Evolutionary conservation across 2,329 filamentous ascomycete genomes (phyloP).

Genomic region (Talaromyces marneffei): DNA sequence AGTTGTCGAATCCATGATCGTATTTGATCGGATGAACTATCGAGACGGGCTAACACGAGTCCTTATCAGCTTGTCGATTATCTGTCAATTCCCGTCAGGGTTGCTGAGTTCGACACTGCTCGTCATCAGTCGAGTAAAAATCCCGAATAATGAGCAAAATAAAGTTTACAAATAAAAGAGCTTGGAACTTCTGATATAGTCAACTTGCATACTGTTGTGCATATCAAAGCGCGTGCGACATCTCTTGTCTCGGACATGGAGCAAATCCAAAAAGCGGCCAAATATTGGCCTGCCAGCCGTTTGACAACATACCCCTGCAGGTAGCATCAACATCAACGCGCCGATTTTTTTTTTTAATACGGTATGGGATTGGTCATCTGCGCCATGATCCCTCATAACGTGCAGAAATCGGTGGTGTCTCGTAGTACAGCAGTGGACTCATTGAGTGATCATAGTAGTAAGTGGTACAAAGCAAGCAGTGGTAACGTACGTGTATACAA

Average conservation of each 20-base stretch:
- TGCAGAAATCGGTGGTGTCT: background rate
- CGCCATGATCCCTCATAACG: background rate
- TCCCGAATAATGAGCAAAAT: background rate
- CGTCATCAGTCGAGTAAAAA: background rate
- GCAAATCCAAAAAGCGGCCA: background rate
- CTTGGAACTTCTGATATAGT: background rate
- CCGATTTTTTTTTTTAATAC: background rate
- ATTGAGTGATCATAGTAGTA: background rate
- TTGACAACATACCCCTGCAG: background rate
- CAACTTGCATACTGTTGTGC: background rate
- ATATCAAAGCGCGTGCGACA: constrained; percentile 4
- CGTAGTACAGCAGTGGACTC: background rate
- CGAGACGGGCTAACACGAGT: background rate
- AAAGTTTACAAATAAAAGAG: background rate
- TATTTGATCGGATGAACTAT: background rate
- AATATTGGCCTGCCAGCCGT: background rate
- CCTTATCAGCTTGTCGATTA: background rate
- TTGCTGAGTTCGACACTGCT: background rate
- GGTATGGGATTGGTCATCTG: no score
- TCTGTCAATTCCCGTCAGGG: background rate
- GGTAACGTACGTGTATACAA: background rate
- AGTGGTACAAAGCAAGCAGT: background rate
- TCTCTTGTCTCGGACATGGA: background rate
- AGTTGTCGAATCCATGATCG: background rate
- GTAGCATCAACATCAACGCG: background rate